A percentile compares a stretch with the other conserved stretches of the same genome.
phyloP scores from a whole-genome alignment of 305 asterid genomes.

The Fraxinus sp. region DNA sequence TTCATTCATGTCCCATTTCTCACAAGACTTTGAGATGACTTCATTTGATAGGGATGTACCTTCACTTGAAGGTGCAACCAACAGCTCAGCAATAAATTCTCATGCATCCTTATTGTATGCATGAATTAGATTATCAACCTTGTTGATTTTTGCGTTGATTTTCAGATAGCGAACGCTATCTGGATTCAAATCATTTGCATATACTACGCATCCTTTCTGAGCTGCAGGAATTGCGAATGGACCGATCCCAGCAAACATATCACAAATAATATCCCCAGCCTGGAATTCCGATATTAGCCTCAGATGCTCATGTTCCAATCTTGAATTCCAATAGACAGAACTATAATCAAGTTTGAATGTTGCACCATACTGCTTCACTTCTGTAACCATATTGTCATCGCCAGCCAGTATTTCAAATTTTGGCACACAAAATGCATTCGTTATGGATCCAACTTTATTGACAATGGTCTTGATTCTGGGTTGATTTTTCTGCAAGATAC shows the following conservation, averaged over 20 bases:
- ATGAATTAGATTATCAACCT: slow-evolving; percentile 65
- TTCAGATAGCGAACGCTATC: slow-evolving; percentile 75
- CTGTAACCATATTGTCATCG: slow-evolving; percentile 80
- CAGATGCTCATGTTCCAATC: slow-evolving; percentile 88
- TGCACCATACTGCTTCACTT: slow-evolving; percentile 84
- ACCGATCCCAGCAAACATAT: slow-evolving; percentile 95
- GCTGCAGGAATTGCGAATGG: slow-evolving; percentile 96
- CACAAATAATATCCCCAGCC: slow-evolving; percentile 72
- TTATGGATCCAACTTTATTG: slow-evolving; percentile 82
- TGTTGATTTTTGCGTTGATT: slow-evolving; percentile 72
- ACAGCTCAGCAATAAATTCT: slow-evolving; percentile 54
- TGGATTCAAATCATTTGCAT: slow-evolving; percentile 90
- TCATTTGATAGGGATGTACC: slow-evolving; percentile 37
- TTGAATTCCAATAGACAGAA: slow-evolving; percentile 94
- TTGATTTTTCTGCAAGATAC: slow-evolving; percentile 65
- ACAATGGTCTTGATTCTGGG: slow-evolving; percentile 88
- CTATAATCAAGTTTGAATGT: slow-evolving; percentile 92
- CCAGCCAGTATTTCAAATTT: slow-evolving; percentile 89
- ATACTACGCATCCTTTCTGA: slow-evolving; percentile 84
- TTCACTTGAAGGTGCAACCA: slow-evolving; percentile 54
- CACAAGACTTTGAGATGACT: slow-evolving; percentile 32
- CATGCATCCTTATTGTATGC: slow-evolving; percentile 85
- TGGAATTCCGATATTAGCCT: slow-evolving; percentile 70
- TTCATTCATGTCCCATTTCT: slow-evolving; percentile 29
- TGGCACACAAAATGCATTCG: slow-evolving; percentile 90